phyloP scores from a whole-genome alignment of 768 basidiomycete species.

The Leccinum aurantiacum region DNA sequence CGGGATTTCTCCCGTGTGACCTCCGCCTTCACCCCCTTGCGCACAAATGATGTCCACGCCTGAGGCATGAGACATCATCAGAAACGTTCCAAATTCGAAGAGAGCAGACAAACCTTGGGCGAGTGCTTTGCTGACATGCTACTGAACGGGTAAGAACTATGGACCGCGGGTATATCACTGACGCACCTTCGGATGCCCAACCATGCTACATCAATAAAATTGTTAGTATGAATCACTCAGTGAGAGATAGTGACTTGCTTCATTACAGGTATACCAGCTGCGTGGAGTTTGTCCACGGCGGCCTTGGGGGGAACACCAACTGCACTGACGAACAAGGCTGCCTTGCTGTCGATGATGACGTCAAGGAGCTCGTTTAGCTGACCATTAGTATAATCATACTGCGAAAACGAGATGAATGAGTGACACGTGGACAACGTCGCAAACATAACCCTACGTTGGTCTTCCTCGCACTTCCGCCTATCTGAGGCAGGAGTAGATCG shows the following conservation, averaged over 20 bases:
- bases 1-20: slow-evolving; percentile 82
- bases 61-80: slow-evolving; percentile 13
- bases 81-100: not conserved
- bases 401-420: not conserved
- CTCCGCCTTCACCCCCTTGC: slow-evolving; percentile 86
- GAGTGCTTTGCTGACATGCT: slow-evolving; percentile 76
- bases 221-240: not conserved
- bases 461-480: slow-evolving; percentile 80
- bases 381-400: slow-evolving; percentile 77
- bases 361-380: slow-evolving; percentile 76
- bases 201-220: slow-evolving; percentile 49
- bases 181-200: slow-evolving; percentile 79
- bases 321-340: slow-evolving; percentile 79
- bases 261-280: slow-evolving; percentile 79
- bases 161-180: not conserved
- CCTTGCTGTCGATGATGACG: slow-evolving; percentile 71
- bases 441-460: slow-evolving; percentile 55
- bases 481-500: slow-evolving; percentile 79
- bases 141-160: slow-evolving; percentile 4
- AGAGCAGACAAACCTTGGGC: slow-evolving; percentile 50
- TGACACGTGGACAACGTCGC: not conserved
- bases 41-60: slow-evolving; percentile 92
- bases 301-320: slow-evolving; percentile 83
- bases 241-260: slow-evolving; percentile 51
- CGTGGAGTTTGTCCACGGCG: slow-evolving; percentile 78